phyloP scores from a whole-genome alignment of 2,329 filamentous ascomycete genomes.

The Coniochaeta hoffmannii region DNA sequence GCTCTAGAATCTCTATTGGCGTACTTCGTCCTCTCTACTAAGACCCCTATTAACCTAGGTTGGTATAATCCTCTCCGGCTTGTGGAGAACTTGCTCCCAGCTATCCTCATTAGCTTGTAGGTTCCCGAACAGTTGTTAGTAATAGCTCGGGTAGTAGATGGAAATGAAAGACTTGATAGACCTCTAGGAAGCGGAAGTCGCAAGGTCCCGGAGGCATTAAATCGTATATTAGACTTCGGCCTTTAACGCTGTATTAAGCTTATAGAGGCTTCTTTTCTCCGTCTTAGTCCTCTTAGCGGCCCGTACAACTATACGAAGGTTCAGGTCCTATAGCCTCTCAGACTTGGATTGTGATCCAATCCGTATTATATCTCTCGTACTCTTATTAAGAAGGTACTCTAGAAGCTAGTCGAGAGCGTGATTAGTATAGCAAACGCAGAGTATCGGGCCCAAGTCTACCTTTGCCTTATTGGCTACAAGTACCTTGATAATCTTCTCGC shows the following conservation, averaged over 20 bases:
- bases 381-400: conserved; percentile 46
- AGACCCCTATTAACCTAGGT: neutral
- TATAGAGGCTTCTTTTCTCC: neutral
- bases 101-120: neutral
- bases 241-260: neutral
- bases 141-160: too few relatives aligned
- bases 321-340: conserved; percentile 38
- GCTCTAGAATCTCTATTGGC: neutral
- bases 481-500: conserved; percentile 48
- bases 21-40: too few relatives aligned
- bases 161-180: neutral
- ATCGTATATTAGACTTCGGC: neutral
- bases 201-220: neutral
- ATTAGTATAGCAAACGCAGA: conserved; percentile 35
- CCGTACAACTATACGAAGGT: conserved; percentile 33
- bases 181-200: neutral
- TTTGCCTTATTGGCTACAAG: conserved; percentile 35
- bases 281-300: conserved; percentile 24
- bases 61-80: neutral
- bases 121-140: neutral
- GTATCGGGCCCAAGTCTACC: conserved; percentile 37
- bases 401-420: conserved; percentile 50
- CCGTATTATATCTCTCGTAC: conserved; percentile 46
- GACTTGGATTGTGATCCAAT: conserved; percentile 54
- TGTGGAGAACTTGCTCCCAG: neutral